phyloP scores from a whole-genome alignment of 108 stramenopile species.

The Discostella pseudostelligera region DNA sequence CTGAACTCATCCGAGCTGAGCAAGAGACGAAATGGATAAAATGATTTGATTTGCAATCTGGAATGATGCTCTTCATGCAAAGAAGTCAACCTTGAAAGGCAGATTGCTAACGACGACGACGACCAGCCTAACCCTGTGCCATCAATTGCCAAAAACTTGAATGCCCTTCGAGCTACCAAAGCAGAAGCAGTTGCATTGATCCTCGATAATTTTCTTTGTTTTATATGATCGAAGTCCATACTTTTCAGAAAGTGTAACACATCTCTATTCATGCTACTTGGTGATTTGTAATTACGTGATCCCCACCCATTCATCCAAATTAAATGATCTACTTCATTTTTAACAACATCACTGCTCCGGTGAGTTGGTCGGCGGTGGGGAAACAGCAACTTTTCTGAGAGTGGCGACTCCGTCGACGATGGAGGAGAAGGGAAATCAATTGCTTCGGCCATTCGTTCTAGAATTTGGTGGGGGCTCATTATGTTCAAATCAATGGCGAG shows the following conservation, averaged over 20 bases:
- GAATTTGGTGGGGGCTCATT: conserved; percentile 54
- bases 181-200: conserved; percentile 75
- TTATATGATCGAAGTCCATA: conserved; percentile 44
- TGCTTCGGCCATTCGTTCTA: conserved; percentile 52
- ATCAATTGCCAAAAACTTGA: conserved; percentile 75
- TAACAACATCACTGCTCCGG: not conserved
- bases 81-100: conserved; percentile 50
- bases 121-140: conserved; percentile 76
- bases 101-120: conserved; percentile 55
- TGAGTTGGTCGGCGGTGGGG: too few relatives aligned
- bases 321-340: conserved; percentile 7
- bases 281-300: conserved; percentile 44
- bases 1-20: conserved; percentile 55
- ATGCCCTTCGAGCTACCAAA: conserved; percentile 59
- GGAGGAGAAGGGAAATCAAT: conserved; percentile 51
- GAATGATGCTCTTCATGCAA: conserved; percentile 64
- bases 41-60: conserved; percentile 57
- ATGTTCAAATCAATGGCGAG: conserved; percentile 50
- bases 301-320: conserved; percentile 33
- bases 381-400: not conserved
- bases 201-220: conserved; percentile 53
- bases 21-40: conserved; percentile 78
- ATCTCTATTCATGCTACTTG: conserved; percentile 33
- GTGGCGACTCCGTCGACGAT: conserved; percentile 9
- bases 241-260: conserved; percentile 51